These are phyloP conservation scores for Dorcoceras hygrometricum DNA, from an alignment of 257 asterid species.

Conservation along the genomic window DNA sequence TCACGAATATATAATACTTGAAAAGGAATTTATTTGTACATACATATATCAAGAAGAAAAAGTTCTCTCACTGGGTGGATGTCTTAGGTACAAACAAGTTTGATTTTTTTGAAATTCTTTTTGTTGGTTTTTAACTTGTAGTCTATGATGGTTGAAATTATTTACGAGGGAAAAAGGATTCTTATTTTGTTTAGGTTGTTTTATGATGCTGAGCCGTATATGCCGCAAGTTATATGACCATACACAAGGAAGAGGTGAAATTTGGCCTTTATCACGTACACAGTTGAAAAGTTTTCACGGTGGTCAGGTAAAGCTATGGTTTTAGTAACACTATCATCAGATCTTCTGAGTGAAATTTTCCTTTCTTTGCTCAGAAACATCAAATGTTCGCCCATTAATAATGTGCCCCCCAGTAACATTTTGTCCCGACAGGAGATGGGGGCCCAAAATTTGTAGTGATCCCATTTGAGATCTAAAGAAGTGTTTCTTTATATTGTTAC, in stretches of 20 bases:
- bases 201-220: constrained; percentile 57
- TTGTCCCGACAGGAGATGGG: background rate
- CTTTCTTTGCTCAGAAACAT: background rate
- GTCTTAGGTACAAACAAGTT: no score
- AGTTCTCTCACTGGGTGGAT: no score
- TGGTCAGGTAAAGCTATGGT: constrained; percentile 40
- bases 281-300: constrained; percentile 47
- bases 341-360: background rate
- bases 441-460: background rate
- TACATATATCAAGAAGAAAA: no score
- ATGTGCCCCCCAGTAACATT: background rate
- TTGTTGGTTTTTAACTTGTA: no score
- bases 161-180: no score
- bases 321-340: background rate
- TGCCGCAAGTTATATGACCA: constrained; percentile 33
- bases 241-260: constrained; percentile 32
- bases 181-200: constrained; percentile 23
- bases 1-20: no score
- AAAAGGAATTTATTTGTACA: no score
- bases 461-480: background rate
- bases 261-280: constrained; percentile 34
- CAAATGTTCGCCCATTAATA: background rate
- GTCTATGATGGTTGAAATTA: no score
- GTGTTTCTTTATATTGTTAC: constrained; percentile 24
- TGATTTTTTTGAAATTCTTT: no score